Base-by-base conservation (phyloP, 148 eudicot species). In the Diospyros lotus region DNA sequence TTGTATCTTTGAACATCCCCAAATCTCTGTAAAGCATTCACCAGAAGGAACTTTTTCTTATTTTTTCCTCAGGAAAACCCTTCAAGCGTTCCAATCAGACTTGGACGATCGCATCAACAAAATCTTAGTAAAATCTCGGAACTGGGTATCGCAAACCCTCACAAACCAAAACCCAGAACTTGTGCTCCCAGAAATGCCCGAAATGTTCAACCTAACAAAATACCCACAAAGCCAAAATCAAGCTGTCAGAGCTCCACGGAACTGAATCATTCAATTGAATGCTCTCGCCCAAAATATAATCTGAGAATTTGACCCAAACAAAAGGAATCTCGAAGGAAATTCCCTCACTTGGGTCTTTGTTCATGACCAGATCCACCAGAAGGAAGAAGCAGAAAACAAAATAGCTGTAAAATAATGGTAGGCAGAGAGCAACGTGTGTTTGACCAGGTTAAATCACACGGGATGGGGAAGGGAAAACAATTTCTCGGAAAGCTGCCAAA, bases 321-420 rank as follows among this genome's bases (percentile, higher is more conserved):
- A 42, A 53, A 42, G 63, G 38, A 75, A 71, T 43, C 60, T 10
- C 17, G 3, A 14, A 28, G 51, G 44, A 46, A 75, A 66, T 66
- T 28, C 48, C 58, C 46, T 58, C 44, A 64, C 43, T 45, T 64
- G 64, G 71, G 17, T 44, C 41, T 54, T 45, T 64, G 65, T 77
- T 74, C 59, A 70, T 74, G 77, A 78, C 74, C 74, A 64, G 77
- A 81, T 84, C 83, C 66, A 76, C 81, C 64, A 73, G 74, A 53
- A 17, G 9, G 51, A 7, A 73, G 51, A 54, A 28, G 50, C 51
- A 14, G 17, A 67, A 61, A 45, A 55, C 42, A n/a, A 39, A 38
- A 4, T 60, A 66, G 48, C 40, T 38, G 48, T 51, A 51, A 15
- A 63, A 12, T 3, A 43, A 3, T 13, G 58, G 68, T 14, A 9